Percentiles rank a stretch among this genome's conserved stretches.
These are phyloP conservation scores for Monoraphidium neglectum DNA, from an alignment of 139 green algal species.

Conservation along the genomic window DNA sequence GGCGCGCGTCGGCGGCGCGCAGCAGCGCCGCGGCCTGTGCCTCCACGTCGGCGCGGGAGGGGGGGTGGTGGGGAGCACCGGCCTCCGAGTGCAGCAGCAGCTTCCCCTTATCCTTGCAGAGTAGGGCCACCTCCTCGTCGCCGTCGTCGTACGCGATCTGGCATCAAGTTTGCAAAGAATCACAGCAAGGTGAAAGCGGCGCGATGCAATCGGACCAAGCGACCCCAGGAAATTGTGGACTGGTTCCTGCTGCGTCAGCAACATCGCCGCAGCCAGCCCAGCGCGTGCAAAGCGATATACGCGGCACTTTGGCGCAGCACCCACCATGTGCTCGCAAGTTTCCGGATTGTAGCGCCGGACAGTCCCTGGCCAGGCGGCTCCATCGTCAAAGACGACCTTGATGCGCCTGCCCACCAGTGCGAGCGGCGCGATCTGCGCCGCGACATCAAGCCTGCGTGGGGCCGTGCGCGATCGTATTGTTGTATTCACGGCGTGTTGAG, in stretches of 20 bases:
- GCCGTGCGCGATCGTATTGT: too few species aligned
- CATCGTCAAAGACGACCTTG: conserved; percentile 57
- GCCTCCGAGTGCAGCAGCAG: not conserved
- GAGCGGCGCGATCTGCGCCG: conserved; percentile 21
- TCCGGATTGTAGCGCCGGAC: conserved; percentile 24
- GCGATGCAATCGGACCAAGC: too few species aligned
- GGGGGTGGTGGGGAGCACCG: not conserved
- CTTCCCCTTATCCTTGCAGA: not conserved
- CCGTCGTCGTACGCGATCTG: conserved; percentile 26
- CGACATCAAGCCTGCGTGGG: conserved; percentile 32
- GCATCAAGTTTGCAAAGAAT: not conserved
- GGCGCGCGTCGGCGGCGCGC: not conserved
- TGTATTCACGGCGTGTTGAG: too few species aligned
- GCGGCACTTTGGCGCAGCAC: too few species aligned
- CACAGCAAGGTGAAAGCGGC: not conserved
- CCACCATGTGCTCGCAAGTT: conserved; percentile 53
- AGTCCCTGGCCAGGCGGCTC: conserved; percentile 62
- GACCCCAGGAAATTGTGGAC: too few species aligned
- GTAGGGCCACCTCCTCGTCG: conserved; percentile 11
- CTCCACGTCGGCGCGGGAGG: not conserved
- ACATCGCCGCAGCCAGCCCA: not conserved
- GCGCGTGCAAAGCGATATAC: not conserved
- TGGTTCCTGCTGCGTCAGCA: not conserved
- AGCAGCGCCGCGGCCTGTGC: conserved; percentile 1
- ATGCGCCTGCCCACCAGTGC: conserved; percentile 50